Evolutionary conservation across 2,329 filamentous ascomycete species (phyloP).

Genomic region (Verticillium isaacii): DNA sequence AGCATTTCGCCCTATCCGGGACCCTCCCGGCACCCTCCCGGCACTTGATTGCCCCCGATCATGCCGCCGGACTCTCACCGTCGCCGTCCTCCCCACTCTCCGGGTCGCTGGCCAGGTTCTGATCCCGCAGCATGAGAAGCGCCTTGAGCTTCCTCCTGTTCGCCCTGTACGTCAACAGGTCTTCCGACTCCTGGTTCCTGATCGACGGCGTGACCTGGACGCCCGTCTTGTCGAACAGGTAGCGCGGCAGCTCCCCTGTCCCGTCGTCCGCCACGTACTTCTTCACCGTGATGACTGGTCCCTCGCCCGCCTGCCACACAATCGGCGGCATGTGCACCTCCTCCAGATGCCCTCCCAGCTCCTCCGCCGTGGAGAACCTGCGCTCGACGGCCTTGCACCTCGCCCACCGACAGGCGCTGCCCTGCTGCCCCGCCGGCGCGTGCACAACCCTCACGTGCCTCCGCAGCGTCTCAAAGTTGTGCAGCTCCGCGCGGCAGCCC

Average conservation of each 20-base stretch:
- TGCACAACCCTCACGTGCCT: constrained; percentile 50
- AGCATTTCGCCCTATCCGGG: not conserved
- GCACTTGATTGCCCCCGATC: not conserved
- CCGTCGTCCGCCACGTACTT: constrained; percentile 13
- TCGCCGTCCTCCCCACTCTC: constrained; percentile 19
- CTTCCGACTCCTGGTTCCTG: constrained; percentile 45
- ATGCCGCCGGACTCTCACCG: constrained; percentile 1
- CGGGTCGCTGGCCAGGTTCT: constrained; percentile 39
- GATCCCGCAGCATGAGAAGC: constrained; percentile 36
- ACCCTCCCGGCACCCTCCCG: not conserved
- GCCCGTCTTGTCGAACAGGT: constrained; percentile 47
- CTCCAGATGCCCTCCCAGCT: constrained; percentile 48
- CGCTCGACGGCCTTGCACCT: constrained; percentile 23
- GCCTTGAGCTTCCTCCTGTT: constrained; percentile 39
- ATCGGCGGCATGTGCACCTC: constrained; percentile 46
- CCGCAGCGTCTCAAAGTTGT: constrained; percentile 56
- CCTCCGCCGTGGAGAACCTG: constrained; percentile 11
- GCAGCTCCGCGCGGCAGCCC: constrained; percentile 54
- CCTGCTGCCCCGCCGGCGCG: constrained; percentile 14
- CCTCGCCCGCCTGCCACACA: constrained; percentile 57
- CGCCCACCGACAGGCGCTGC: constrained; percentile 31
- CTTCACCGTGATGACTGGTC: constrained; percentile 26
- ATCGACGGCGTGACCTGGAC: constrained; percentile 56
- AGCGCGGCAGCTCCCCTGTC: constrained; percentile 33
- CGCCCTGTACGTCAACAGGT: constrained; percentile 35